Base-by-base conservation (phyloP, 352 stramenopile species). In the Phytophthora pluvialis region DNA sequence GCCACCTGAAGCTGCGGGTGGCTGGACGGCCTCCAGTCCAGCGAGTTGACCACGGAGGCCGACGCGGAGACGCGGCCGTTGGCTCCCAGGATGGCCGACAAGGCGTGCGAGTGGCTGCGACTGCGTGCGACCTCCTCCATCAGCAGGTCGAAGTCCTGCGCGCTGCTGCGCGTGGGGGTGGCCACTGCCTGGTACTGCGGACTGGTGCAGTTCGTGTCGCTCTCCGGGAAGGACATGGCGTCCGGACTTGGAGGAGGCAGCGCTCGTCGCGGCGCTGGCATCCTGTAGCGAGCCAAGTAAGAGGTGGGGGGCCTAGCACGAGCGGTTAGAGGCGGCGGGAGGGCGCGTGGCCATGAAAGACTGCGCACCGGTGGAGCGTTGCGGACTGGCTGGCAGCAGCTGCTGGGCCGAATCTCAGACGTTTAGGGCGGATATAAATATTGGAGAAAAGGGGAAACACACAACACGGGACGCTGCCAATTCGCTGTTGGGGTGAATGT, bases 21-120 rank as follows among this genome's bases (percentile, higher is more conserved):
- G 54, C 44, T 76, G 15, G 69, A 73, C 18, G 65, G 8, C 57
- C 65, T 35, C 56, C 50, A 66, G 3, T 73, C 64, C 3, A 72
- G 5, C 0, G 62, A 72, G 7, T 35, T 70, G 1, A 29, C 29
- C 0, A 33, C 21, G 3, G 59, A 63, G 8, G 38, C 31, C 3
- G 67, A 51, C n/a, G 39, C 29, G 3, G 62, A 65, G 4, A 51
- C 59, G 0, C 60, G 59, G 29, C 60, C 47, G 45, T 60, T 66
- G 8, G 60, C 77, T 3, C 75, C 75, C 25, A 86, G 36, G 18
- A 82, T 80, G 15, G 51, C 67, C 6, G 78, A 84, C 32, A 86
- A 50, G 0, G 77, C 67, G 45, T 86, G 78, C n/a, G 75, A 75
- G 38, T 84, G 75, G 28, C 72, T 78, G 42, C 50, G 75, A 53